Conservation (phyloP, 352 stramenopile species). For the Peronospora tabacina region DNA sequence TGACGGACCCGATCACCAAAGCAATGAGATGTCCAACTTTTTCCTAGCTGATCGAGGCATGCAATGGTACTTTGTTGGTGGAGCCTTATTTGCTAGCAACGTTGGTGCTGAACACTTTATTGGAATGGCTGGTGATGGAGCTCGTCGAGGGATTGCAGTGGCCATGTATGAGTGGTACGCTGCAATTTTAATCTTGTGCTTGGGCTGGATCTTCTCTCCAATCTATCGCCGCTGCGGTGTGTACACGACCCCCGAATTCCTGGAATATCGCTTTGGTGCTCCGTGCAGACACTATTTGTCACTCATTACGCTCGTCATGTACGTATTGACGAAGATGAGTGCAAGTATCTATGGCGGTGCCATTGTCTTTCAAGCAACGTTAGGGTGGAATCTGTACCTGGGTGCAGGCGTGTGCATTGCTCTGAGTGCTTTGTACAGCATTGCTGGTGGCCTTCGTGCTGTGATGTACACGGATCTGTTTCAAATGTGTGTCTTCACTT, state of each 20-base stretch:
- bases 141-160: slow-evolving; percentile 46
- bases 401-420: slow-evolving; percentile 40
- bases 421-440: slow-evolving; percentile 51
- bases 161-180: slow-evolving; percentile 64
- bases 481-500: slow-evolving; percentile 60
- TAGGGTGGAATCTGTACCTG: slow-evolving; percentile 56
- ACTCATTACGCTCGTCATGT: slow-evolving; percentile 54
- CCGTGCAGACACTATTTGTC: slow-evolving; percentile 52
- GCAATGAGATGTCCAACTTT: slow-evolving; percentile 43
- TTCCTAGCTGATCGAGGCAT: slow-evolving; percentile 59
- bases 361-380: slow-evolving; percentile 49
- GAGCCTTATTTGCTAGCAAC: slow-evolving; percentile 56
- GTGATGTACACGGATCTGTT: slow-evolving; percentile 72
- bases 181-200: slow-evolving; percentile 42
- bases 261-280: slow-evolving; percentile 42
- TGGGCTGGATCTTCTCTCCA: slow-evolving; percentile 56
- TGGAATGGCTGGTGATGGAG: slow-evolving; percentile 56
- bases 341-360: slow-evolving; percentile 61
- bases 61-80: slow-evolving; percentile 60
- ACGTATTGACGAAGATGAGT: slow-evolving; percentile 61
- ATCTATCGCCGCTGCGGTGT: slow-evolving; percentile 52
- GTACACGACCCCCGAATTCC: slow-evolving; percentile 50
- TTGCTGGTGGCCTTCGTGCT: slow-evolving; percentile 48
- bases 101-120: slow-evolving; percentile 68
- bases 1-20: slow-evolving; percentile 20